These are phyloP conservation scores for Croton laevigatus DNA, from an alignment of 441 rosid genomes.

Conservation along the genomic window DNA sequence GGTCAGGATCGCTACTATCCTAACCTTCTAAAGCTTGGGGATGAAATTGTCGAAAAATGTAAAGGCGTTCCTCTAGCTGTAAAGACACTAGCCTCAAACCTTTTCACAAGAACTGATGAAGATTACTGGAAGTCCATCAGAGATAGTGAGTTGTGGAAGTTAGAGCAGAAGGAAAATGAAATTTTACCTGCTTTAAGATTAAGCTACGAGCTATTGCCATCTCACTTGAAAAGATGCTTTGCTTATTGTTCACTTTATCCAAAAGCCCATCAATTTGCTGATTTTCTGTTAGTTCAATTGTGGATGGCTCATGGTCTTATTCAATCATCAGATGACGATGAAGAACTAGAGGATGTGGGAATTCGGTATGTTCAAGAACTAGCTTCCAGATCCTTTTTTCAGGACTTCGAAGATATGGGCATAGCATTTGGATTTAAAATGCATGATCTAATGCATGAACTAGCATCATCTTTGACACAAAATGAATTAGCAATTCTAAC, in stretches of 20 bases:
- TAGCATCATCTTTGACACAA: neutral
- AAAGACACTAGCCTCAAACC: neutral
- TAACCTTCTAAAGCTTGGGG: neutral
- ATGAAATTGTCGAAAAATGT: slow-evolving; percentile 23
- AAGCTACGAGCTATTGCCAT: neutral
- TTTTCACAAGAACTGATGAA: neutral
- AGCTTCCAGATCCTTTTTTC: neutral
- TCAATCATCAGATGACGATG: neutral
- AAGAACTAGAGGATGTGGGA: neutral
- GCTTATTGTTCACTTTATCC: slow-evolving; percentile 29
- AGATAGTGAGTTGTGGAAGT: neutral
- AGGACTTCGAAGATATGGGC: neutral
- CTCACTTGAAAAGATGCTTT: slow-evolving; percentile 24
- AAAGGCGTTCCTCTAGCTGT: slow-evolving; percentile 26
- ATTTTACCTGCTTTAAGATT: neutral
- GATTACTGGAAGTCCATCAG: neutral
- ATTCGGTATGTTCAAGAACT: neutral
- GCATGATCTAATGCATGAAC: slow-evolving; percentile 3
- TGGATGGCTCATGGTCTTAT: neutral
- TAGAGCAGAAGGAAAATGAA: neutral
- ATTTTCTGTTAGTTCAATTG: neutral
- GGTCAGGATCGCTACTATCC: neutral
- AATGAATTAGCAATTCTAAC: neutral
- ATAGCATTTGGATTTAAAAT: neutral
- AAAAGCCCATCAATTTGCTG: neutral